Evolutionary conservation across 1,139 yeast species (phyloP), one percentile per base, ranked within the genome.

Genomic region (Geotrichum citri-aurantii): DNA sequence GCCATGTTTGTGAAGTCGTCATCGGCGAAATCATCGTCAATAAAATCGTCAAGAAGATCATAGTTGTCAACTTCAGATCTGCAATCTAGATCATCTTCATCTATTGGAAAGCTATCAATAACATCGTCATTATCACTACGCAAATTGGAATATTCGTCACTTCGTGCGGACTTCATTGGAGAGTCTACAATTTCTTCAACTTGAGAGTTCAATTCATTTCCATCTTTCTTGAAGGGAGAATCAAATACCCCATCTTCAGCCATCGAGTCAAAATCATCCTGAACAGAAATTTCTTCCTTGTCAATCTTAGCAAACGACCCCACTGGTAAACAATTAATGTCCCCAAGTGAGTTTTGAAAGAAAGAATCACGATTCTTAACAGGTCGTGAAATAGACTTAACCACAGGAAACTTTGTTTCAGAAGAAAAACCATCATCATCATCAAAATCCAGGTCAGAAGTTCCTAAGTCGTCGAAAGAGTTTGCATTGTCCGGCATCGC

Each of bases 371-470:
- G n/a, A 37, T 37, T 14, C 2, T 37, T 37, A 52, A 44, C 23
- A 52, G 17, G n/a, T 42, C 12, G 42, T 44, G 42, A 26, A 48
- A 24, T 11, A 47, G 23, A n/a, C 31, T 49, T 21, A 8, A 26
- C 19, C 14, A n/a, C 42, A 14, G 42, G 14, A 37, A n/a, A 12
- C 42, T 37, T 37, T 37, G 42, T 37, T 12, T 14, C 42, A 37
- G 17, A 14, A n/a, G 19, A 12, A 46, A 52, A 44, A 17, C 14
- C 55, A 27, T 56, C 56, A 19, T 56, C 56, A 12, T 47, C 50
- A 37, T 55, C 54, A 46, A 50, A 50, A 7, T 50, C 53, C 19
- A 44, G 21, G 7, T 56, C 59, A 29, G 33, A 44, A 14, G 42
- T 49, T 8, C 42, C 54, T 19, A 52, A 31, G n/a, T 31, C 44